Base-by-base conservation (phyloP, 257 asterid genomes). In the Paraleonurus japonicus region DNA sequence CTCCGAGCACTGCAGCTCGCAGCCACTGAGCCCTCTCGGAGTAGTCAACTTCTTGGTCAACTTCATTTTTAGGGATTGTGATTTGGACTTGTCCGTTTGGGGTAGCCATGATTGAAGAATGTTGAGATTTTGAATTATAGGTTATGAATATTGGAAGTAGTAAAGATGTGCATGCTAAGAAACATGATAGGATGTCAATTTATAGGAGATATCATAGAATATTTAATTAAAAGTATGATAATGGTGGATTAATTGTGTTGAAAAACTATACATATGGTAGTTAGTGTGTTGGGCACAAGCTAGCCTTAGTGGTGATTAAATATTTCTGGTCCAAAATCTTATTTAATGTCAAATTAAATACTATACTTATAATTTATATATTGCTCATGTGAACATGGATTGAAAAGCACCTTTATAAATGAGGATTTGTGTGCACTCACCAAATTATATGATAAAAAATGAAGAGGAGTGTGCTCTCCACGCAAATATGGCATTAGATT, bases 11-110 rank as follows among this genome's bases (percentile, higher is more conserved):
- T 1, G 88, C 87, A 0, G 96, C 95, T 32, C 96, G 78, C 16
- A 89, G 88, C 97, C 97, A 89, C 60, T 86, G 95, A 1, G 92
- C 82, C 72, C 96, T 81, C 39, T 82, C 72, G 1, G 86, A 41
- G 85, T 83, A 89, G 85, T 89, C 89, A 15, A 79, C 20, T 7
- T 81, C 81, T 16, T 60, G 16, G 4, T 4, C 16, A 3, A 70
- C 73, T 22, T 80, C 84, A 1, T 2, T 0, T 61, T 77, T 79
- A 51, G 87, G 78, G 60, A 74, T 70, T 2, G 76, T 22, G 9
- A 79, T 70, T 70, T 75, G 84, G 76, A 79, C 74, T 15, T 81
- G 77, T n/a, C n/a, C n/a, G 80, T 71, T 81, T 72, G 70, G 62
- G 71, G 84, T 32, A 53, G 84, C 90, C 93, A 90, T 90, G 75